Evolutionary conservation across 2,329 filamentous ascomycete species (phyloP).

Genomic region (Aspergillus brasiliensis): DNA sequence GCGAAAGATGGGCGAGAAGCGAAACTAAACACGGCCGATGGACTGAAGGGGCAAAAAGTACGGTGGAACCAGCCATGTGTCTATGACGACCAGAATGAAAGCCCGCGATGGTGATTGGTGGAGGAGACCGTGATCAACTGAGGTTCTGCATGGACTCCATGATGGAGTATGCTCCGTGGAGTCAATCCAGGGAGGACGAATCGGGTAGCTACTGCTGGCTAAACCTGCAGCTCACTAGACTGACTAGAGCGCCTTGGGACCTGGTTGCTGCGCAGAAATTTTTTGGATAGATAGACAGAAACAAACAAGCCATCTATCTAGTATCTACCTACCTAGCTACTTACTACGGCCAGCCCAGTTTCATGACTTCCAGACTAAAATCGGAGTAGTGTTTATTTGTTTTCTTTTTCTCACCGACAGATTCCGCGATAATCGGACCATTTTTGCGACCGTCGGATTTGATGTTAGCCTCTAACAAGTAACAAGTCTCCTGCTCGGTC

Average conservation of each 20-base stretch:
- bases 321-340: background rate
- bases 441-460: background rate
- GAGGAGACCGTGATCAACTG: slow-evolving; percentile 22
- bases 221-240: slow-evolving; percentile 2
- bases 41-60: slow-evolving; percentile 22
- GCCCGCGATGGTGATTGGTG: slow-evolving; percentile 16
- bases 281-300: slow-evolving; percentile 14
- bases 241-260: background rate
- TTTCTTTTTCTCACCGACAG: slow-evolving; percentile 9
- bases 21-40: slow-evolving; percentile 8
- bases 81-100: slow-evolving; percentile 23
- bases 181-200: slow-evolving; percentile 19
- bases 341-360: background rate
- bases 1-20: background rate
- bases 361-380: background rate
- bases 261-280: slow-evolving; percentile 23
- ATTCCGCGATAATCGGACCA: slow-evolving; percentile 8
- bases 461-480: background rate
- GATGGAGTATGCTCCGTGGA: slow-evolving; percentile 13
- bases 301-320: slow-evolving; percentile 14
- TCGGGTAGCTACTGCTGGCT: slow-evolving; percentile 18
- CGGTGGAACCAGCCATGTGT: slow-evolving; percentile 28
- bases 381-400: background rate
- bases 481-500: background rate
- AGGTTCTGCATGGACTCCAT: slow-evolving; percentile 26